Evolutionary conservation across 768 basidiomycete genomes (phyloP), one percentile per base, ranked within the genome.

Genomic region (Hemileccinum impolitum): DNA sequence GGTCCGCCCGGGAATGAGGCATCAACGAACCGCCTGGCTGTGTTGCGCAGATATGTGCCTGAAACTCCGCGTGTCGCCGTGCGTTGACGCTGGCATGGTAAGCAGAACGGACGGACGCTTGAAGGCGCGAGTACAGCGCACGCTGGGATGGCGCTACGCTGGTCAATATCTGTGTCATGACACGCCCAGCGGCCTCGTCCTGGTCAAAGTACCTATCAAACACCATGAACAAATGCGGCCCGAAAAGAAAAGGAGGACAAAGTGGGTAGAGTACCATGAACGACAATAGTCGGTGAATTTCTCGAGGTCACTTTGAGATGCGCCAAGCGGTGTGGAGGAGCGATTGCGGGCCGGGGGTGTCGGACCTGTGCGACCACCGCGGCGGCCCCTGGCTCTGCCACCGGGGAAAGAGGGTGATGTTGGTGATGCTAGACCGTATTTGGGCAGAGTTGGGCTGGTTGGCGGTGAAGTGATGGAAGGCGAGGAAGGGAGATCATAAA

Each of bases 51-150:
- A 95, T 70, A 58, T 91, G 85, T 26, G 92, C 93, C 64, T 81
- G 87, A 66, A 91, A 92, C 62, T 94, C 91, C 15, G 90, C 85
- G 50, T 84, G 80, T 43, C 85, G 76, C 31, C 90, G 77, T 32
- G 81, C 79, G 53, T 85, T 85, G 54, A 91, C 78, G 51, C 82
- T 87, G 43, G 84, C 81, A 66, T 95, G 93, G 61, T 85, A 94
- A 39, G 84, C 84, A 35, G 90, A 83, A 37, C 93, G 84, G 23
- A 94, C 85, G 17, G 87, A 87, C 1, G 91, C 86, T 65, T 95
- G 93, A 17, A 94, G 68, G 50, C 89, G 83, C 18, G 90, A 86
- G 65, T 87, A 95, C 1, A 89, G 85, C 9, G 92, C 90, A 49
- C 89, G 85, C 57, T 94, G 91, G 1, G 88, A 84, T 2, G 90